Evolutionary conservation across 371 early-diverging fungal genomes (phyloP), one percentile per base, ranked within the genome.

Genomic region (Syncephalis fuscata): DNA sequence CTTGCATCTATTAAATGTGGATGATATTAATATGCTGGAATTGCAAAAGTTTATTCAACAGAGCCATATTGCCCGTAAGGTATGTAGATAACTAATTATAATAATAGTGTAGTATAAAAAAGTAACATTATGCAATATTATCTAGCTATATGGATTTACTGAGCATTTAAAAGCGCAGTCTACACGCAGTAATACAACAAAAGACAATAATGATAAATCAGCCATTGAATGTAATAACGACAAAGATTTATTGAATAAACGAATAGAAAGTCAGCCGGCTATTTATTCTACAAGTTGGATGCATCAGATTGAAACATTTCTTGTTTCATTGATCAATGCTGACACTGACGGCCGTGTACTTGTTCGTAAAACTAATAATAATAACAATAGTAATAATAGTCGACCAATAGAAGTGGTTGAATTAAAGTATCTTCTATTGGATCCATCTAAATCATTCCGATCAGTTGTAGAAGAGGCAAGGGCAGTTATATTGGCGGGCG

Each of bases 401-500:
- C 48, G 11, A 10, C 3, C 16, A 49, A 23, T 38, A 7, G 46
- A 54, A 42, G 58, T 50, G 8, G 63, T 63, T 1, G 51, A 67
- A 5, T 53, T 83, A 14, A 78, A 78, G 55, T 82, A 80, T 44
- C 71, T 93, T 52, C 67, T 90, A 2, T 56, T 98, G 32, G 85
- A 90, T 55, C 89, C 97, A 4, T 74, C 87, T 0, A 74, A 83
- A 41, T 72, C 74, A 9, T 95, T 98, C 57, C 63, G 68, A 49
- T 78, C 75, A 2, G 64, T 95, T 25, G 78, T 90, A 0, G 63
- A 73, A 16, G 82, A 89, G 44, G 86, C 92, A 0, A 67, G 78
- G 50, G 74, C 87, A 36, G 71, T 97, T 0, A 62, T 99, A 7
- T 60, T 99, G 23, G 90, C 96, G 0, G 97, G 99, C 48, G 99